Evolutionary conservation across 139 green algal species (phyloP).

Genomic region (Spirogloea muscicola): DNA sequence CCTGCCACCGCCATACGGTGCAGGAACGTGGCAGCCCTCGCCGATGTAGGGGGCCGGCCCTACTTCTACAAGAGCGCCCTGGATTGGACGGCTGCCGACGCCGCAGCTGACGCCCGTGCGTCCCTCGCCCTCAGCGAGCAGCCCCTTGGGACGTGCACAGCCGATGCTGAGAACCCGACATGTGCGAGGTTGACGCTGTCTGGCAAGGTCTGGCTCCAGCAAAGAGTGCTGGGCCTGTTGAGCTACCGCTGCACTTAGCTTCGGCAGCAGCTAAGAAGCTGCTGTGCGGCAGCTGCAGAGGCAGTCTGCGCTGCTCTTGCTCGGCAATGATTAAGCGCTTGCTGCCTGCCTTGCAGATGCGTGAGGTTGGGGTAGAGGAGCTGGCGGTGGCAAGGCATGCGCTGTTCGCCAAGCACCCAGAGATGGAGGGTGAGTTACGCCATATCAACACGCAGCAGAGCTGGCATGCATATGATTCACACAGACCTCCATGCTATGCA

Average conservation of each 20-base stretch:
- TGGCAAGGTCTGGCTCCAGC: too few species aligned
- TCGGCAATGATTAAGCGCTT: too few species aligned
- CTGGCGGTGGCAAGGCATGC: background rate
- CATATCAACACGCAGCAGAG: too few species aligned
- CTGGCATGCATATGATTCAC: too few species aligned
- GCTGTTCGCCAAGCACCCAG: slow-evolving; percentile 13
- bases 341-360: too few species aligned
- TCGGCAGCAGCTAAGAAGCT: too few species aligned
- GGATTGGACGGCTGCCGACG: slow-evolving; percentile 9
- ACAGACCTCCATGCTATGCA: too few species aligned
- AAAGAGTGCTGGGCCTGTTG: too few species aligned
- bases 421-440: slow-evolving; percentile 15
- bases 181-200: slow-evolving; percentile 31
- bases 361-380: background rate
- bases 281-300: too few species aligned
- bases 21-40: slow-evolving; percentile 30
- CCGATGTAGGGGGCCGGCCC: slow-evolving; percentile 10
- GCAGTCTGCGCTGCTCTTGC: too few species aligned
- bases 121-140: slow-evolving; percentile 10
- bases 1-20: background rate
- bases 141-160: slow-evolving; percentile 2
- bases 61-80: slow-evolving; percentile 30
- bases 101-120: background rate
- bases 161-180: slow-evolving; percentile 11
- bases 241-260: too few species aligned